These are phyloP conservation scores for Plectosphaerella sp. DNA, from an alignment of 2,329 filamentous ascomycete species.

Conservation along the genomic window DNA sequence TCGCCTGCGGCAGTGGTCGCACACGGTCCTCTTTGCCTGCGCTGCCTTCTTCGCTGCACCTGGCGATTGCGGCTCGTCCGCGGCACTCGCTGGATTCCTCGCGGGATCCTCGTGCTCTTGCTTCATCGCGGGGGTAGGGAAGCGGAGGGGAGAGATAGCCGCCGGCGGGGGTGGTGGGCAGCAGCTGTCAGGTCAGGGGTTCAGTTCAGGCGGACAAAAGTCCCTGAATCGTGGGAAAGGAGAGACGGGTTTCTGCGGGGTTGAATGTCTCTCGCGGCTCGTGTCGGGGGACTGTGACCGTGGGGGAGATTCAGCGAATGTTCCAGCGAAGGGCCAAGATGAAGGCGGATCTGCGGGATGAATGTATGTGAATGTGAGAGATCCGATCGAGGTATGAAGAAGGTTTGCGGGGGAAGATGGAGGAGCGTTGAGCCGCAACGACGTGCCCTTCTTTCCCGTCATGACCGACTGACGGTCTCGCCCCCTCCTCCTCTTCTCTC, in stretches of 20 bases:
- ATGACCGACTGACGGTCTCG: not conserved
- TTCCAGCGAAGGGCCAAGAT: not conserved
- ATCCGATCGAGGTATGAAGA: not conserved
- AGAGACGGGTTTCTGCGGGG: not conserved
- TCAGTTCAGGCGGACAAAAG: too few species aligned
- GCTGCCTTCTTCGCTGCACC: slow-evolving; percentile 8
- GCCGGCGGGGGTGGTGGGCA: not conserved
- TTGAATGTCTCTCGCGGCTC: not conserved
- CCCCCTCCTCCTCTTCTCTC: not conserved
- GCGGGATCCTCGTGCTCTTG: slow-evolving; percentile 11
- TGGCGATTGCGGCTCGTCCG: slow-evolving; percentile 8
- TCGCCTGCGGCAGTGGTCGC: slow-evolving; percentile 39
- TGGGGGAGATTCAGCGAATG: not conserved
- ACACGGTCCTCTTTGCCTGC: slow-evolving; percentile 31
- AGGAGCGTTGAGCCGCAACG: not conserved
- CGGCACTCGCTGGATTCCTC: slow-evolving; percentile 12
- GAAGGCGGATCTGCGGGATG: not conserved
- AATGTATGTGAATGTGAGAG: not conserved
- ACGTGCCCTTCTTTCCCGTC: not conserved
- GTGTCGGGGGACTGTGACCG: too few species aligned
- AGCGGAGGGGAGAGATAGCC: too few species aligned
- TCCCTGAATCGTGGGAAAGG: too few species aligned
- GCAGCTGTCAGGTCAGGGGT: not conserved
- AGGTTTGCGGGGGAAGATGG: too few species aligned
- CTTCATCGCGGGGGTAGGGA: not conserved